Conservation (phyloP, 2,329 filamentous ascomycete genomes). For the Amphichorda felina region DNA sequence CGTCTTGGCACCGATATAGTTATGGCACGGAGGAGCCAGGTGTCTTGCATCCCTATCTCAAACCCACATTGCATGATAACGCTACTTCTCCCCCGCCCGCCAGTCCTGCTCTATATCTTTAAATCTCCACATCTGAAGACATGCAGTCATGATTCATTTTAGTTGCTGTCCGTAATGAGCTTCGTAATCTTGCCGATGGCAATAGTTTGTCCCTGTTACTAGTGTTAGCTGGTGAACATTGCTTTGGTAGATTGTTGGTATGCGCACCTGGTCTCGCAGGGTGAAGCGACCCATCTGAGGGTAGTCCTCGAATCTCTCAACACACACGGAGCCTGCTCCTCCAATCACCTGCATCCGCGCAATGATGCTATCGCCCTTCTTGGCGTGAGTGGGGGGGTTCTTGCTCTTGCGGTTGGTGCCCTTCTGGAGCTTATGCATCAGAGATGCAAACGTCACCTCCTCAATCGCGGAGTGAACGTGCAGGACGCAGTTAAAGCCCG, state of each 20-base stretch:
- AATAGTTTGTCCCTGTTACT: slow-evolving; percentile 82
- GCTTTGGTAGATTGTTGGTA: no score
- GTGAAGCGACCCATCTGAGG: slow-evolving; percentile 88
- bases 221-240: slow-evolving; percentile 13
- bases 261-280: slow-evolving; percentile 67
- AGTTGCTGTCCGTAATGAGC: slow-evolving; percentile 43
- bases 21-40: not conserved
- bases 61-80: no score
- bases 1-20: not conserved
- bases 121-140: not conserved
- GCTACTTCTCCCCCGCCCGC: not conserved
- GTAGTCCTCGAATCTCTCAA: slow-evolving; percentile 93
- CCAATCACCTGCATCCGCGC: slow-evolving; percentile 81
- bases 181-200: slow-evolving; percentile 99
- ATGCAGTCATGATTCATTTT: slow-evolving; percentile 1
- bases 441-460: slow-evolving; percentile 81
- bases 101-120: not conserved
- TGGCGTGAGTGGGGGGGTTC: slow-evolving; percentile 83
- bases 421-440: slow-evolving; percentile 92
- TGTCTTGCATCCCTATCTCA: no score
- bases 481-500: slow-evolving; percentile 94
- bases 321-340: slow-evolving; percentile 75
- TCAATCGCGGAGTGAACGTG: slow-evolving; percentile 97
- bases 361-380: slow-evolving; percentile 73
- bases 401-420: slow-evolving; percentile 91